A percentile compares a stretch with the other conserved stretches of the same genome.
Evolutionary conservation across 495 filamentous ascomycete genomes (phyloP).

Genomic region (Penicillium maclennaniae): DNA sequence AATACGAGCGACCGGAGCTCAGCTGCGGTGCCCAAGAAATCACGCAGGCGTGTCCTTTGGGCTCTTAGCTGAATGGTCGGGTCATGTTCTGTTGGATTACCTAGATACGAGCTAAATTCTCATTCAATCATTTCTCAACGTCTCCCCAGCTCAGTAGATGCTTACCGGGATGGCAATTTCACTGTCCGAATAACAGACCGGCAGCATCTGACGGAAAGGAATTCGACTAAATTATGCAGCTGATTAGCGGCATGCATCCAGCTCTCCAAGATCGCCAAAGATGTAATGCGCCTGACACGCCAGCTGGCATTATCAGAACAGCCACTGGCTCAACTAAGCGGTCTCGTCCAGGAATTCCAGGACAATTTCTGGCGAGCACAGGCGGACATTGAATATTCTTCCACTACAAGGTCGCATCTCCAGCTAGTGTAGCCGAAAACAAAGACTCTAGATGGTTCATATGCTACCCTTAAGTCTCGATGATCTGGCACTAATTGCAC

Average conservation of each 20-base stretch:
- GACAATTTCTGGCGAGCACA: conserved; percentile 11
- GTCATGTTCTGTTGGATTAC: conserved; percentile 17
- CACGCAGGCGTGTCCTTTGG: conserved; percentile 19
- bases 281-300: conserved; percentile 16
- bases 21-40: conserved; percentile 19
- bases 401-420: background rate
- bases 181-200: background rate
- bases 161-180: conserved; percentile 5
- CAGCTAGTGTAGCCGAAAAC: background rate
- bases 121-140: conserved; percentile 18
- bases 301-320: conserved; percentile 12
- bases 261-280: conserved; percentile 11
- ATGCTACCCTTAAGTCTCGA: conserved; percentile 8
- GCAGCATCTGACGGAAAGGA: background rate
- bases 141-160: conserved; percentile 14
- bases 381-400: conserved; percentile 7
- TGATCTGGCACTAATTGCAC: conserved; percentile 19
- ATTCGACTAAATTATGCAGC: background rate
- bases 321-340: conserved; percentile 9
- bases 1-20: conserved; percentile 18
- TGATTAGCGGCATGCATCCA: conserved; percentile 9
- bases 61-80: conserved; percentile 14
- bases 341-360: conserved; percentile 14
- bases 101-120: conserved; percentile 17
- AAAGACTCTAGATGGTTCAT: conserved; percentile 8